Percentiles rank a stretch among this genome's conserved stretches.
Conservation (phyloP, 176 grass and related monocot species). For the Neostapfia colusana region DNA sequence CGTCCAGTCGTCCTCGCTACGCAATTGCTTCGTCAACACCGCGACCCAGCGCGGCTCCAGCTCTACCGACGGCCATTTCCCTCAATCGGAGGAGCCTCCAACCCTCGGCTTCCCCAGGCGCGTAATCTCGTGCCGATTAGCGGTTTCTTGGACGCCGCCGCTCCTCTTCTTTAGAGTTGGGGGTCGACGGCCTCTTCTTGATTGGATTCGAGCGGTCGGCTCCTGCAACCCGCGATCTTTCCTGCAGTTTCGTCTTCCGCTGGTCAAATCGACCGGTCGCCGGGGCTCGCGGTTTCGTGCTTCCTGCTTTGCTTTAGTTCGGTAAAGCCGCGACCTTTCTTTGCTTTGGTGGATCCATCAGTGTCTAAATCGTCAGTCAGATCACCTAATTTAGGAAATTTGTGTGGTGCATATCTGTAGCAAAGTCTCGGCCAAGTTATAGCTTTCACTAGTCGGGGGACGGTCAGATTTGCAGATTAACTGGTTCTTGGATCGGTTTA, state of each 20-base stretch:
- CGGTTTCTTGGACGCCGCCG: not conserved
- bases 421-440: no score
- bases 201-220: conserved; percentile 35
- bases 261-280: conserved; percentile 26
- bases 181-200: conserved; percentile 6
- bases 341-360: no score
- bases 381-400: no score
- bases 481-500: no score
- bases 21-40: conserved; percentile 44
- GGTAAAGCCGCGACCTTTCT: no score
- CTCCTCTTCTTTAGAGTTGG: not conserved
- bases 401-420: no score
- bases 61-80: conserved; percentile 1
- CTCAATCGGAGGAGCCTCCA: not conserved
- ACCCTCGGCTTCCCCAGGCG: not conserved
- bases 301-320: not conserved
- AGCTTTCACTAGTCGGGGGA: no score
- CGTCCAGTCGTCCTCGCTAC: no score
- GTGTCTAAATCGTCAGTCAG: no score
- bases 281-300: not conserved
- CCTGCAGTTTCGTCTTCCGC: conserved; percentile 17
- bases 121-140: not conserved
- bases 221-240: not conserved
- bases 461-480: no score
- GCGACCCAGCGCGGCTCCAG: not conserved